These are phyloP conservation scores for Fraxinus nigra DNA, from an alignment of 305 asterid genomes.

Conservation along the genomic window DNA sequence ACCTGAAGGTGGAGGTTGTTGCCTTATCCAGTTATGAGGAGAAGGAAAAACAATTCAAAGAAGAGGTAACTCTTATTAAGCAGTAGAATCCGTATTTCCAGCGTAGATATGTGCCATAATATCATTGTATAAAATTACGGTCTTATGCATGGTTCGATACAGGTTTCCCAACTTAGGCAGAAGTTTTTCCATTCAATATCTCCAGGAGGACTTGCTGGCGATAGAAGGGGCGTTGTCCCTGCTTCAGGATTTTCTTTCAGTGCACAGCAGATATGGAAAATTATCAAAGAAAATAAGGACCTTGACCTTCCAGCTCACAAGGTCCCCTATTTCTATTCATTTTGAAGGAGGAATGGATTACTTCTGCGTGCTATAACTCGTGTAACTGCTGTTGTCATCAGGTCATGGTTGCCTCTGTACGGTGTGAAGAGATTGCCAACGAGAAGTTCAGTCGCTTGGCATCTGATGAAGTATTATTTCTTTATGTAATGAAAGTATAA, in stretches of 20 bases:
- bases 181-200: conserved; percentile 52
- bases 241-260: conserved; percentile 69
- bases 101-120: not conserved
- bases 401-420: conserved; percentile 76
- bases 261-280: conserved; percentile 60
- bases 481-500: conserved; percentile 8
- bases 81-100: not conserved
- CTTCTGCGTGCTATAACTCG: not conserved
- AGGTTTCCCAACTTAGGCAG: conserved; percentile 62
- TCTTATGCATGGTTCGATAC: conserved; percentile 4
- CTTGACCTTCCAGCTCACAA: conserved; percentile 77
- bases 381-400: conserved; percentile 25
- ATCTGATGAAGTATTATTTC: conserved; percentile 43
- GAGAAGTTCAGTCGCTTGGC: conserved; percentile 48
- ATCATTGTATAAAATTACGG: conserved; percentile 7
- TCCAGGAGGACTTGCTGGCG: conserved; percentile 76
- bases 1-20: conserved; percentile 59
- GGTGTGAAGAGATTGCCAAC: conserved; percentile 71
- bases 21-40: conserved; percentile 72
- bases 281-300: conserved; percentile 66
- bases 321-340: conserved; percentile 26
- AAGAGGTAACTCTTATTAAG: conserved; percentile 37
- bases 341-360: not conserved
- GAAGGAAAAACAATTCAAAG: conserved; percentile 55
- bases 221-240: conserved; percentile 62